Conservation (phyloP, 345 rosid species). For the Populus alba region DNA sequence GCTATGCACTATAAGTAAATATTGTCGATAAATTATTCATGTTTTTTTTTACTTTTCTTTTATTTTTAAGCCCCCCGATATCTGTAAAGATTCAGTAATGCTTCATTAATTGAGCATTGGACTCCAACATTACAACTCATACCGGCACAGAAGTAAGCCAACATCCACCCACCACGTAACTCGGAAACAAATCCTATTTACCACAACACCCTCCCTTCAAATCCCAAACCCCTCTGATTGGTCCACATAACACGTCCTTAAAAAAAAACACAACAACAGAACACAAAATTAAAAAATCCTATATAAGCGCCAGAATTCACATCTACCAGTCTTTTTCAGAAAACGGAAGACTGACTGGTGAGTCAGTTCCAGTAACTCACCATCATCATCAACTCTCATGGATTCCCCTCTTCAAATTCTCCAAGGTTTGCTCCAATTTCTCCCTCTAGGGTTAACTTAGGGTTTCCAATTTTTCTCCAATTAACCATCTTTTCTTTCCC, state of each 20-base stretch:
- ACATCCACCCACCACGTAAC: background rate
- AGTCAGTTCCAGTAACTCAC: background rate
- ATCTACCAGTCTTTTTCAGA: constrained; percentile 7
- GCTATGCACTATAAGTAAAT: too few species aligned
- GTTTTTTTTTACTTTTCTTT: too few species aligned
- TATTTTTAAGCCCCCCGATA: too few species aligned
- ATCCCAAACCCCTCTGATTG: background rate
- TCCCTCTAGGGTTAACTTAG: background rate
- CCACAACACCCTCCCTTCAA: background rate
- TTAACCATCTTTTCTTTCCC: background rate
- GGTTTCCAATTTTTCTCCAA: background rate
- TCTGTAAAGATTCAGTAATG: too few species aligned
- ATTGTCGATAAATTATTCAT: too few species aligned
- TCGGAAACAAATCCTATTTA: background rate
- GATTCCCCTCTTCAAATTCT: background rate
- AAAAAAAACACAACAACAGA: background rate
- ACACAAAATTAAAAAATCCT: background rate
- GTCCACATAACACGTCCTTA: background rate
- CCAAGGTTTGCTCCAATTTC: background rate
- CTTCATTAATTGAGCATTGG: too few species aligned
- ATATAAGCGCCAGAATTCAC: background rate
- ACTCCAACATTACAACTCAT: background rate
- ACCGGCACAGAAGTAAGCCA: background rate
- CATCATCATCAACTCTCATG: background rate
- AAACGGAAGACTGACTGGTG: constrained; percentile 9